Evolutionary conservation across 305 asterid genomes (phyloP), one percentile per base, ranked within the genome.

Genomic region (Fraxinus velutina): DNA sequence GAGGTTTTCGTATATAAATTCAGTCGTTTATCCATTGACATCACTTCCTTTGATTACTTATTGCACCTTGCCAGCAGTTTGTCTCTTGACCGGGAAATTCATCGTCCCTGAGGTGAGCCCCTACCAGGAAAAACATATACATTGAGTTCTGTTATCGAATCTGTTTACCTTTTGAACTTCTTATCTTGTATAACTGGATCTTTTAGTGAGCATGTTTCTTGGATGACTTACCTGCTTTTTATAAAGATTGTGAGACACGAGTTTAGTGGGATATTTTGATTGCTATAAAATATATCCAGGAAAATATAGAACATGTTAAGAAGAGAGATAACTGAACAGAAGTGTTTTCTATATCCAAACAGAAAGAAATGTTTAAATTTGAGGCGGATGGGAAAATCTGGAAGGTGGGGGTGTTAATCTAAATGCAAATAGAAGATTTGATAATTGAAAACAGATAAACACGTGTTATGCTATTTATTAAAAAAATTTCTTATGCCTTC

Each of bases 1-100:
- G 85, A 77, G 92, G 34, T 83, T 91, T 42, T 86, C 92, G 0
- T 91, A 91, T 84, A 87, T 91, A 80, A 88, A 86, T 47, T 84
- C 94, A 6, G 88, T 86, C 30, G 78, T 89, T 22, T 91, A 91
- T 85, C 93, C 93, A 13, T 86, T 91, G 82, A 91, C 94, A 5
- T 89, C 93, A 17, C 73, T 91, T 80, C 94, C 94, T 1, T 84
- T 91, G 75, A 50, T 89, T 13, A 85, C 86, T 24, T 91, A 88
- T 64, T 91, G 92, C 81, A 87, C 94, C 37, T 81, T 91, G 81
- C 94, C 93, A 29, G 92, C 94, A 1, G 88, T 91, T 29, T 91
- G 93, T 75, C 88, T 91, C 50, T 89, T 91, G 12, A 89, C 94
- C 2, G 92, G 91, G 17, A 87, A 87, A 72, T 91, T 91, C 78